phyloP scores from a whole-genome alignment of 2,329 filamentous ascomycete genomes.

The Anthostomella pinea region DNA sequence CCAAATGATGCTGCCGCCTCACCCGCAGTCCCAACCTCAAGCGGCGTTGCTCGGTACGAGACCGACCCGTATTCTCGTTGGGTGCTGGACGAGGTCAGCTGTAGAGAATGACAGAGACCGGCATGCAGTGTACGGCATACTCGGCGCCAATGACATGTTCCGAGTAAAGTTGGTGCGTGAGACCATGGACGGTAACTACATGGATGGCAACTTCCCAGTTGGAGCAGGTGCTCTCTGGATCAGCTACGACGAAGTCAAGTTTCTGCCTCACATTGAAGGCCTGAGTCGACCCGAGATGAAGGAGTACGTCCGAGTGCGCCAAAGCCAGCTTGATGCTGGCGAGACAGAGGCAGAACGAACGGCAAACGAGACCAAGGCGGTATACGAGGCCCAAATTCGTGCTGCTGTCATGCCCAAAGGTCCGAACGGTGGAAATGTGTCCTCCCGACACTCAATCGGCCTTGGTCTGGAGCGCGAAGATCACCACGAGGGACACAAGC shows the following conservation, averaged over 20 bases:
- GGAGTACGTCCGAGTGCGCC: constrained; percentile 61
- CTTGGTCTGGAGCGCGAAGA: constrained; percentile 17
- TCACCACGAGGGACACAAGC: constrained; percentile 11
- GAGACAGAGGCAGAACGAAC: constrained; percentile 47
- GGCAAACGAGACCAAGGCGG: constrained; percentile 51
- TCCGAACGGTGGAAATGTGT: constrained; percentile 4
- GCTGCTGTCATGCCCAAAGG: constrained; percentile 33
- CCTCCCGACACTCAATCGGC: constrained; percentile 10
- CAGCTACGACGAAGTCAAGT: constrained; percentile 58
- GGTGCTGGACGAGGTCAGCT: constrained; percentile 57
- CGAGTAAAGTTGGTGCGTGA: constrained; percentile 59
- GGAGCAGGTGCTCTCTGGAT: constrained; percentile 63
- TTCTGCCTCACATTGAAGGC: constrained; percentile 52
- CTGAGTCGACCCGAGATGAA: constrained; percentile 57
- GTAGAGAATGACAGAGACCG: constrained; percentile 47
- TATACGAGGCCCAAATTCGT: constrained; percentile 48
- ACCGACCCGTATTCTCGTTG: constrained; percentile 56
- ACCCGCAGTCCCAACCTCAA: constrained; percentile 3
- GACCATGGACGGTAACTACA: constrained; percentile 57
- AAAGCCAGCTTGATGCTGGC: constrained; percentile 54
- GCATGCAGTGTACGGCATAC: constrained; percentile 61
- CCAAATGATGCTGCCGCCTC: neutral
- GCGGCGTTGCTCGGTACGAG: constrained; percentile 45
- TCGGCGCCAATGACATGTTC: constrained; percentile 63
- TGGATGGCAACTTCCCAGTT: constrained; percentile 58